Evolutionary conservation across 768 basidiomycete genomes (phyloP).

Genomic region (Udeniomyces megalosporus): DNA sequence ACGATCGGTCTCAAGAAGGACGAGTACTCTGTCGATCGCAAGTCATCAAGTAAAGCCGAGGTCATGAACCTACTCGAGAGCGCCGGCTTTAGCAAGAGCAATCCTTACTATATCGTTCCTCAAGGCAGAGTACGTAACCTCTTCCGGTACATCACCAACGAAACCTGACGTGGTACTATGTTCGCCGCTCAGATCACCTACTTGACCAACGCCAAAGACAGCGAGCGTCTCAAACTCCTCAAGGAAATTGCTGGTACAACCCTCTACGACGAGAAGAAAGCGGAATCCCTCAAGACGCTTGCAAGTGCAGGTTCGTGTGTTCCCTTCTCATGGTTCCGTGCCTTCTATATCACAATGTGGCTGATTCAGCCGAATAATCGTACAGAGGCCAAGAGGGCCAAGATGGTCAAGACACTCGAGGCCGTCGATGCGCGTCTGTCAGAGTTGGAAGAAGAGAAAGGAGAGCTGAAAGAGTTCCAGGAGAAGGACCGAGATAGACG

Average conservation of each 20-base stretch:
- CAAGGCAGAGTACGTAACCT: constrained; percentile 66
- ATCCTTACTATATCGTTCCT: constrained; percentile 97
- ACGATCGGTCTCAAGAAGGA: constrained; percentile 98
- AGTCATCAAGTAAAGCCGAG: constrained; percentile 87
- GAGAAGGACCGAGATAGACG: constrained; percentile 82
- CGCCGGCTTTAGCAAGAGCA: constrained; percentile 94
- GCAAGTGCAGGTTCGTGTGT: constrained; percentile 50
- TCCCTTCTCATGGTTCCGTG: neutral
- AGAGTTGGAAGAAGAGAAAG: constrained; percentile 95
- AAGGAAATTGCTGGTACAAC: constrained; percentile 98
- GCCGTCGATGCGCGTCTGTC: constrained; percentile 77
- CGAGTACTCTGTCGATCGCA: constrained; percentile 92
- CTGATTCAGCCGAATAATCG: neutral
- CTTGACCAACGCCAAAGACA: constrained; percentile 91
- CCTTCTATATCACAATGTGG: neutral
- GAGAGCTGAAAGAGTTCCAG: constrained; percentile 91
- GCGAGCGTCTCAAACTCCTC: constrained; percentile 77
- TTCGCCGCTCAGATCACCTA: constrained; percentile 62
- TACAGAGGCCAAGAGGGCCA: constrained; percentile 62
- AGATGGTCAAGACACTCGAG: constrained; percentile 74
- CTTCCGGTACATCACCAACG: neutral
- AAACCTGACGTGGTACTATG: neutral
- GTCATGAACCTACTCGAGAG: constrained; percentile 94
- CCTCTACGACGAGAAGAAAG: constrained; percentile 84
- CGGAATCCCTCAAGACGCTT: constrained; percentile 92